Percentiles rank a stretch among this genome's conserved stretches.
These are phyloP conservation scores for Arxiozyma slooffiae DNA, from an alignment of 1,139 yeast species.

Conservation along the genomic window DNA sequence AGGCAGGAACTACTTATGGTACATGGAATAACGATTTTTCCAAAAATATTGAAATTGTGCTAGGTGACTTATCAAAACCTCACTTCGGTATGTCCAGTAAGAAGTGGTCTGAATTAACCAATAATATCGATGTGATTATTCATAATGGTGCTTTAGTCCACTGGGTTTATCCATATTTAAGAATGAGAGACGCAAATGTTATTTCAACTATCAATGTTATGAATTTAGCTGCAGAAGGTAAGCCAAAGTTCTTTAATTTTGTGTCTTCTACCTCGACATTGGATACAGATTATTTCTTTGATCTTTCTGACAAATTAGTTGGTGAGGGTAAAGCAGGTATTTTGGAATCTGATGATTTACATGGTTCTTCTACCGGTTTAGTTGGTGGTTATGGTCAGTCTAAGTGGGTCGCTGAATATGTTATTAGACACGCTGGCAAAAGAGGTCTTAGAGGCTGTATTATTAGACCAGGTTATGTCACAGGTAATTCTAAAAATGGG, in stretches of 20 bases:
- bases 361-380: slow-evolving; percentile 71
- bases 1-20: slow-evolving; percentile 78
- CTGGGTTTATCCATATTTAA: slow-evolving; percentile 94
- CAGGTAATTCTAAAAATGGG: slow-evolving; percentile 78
- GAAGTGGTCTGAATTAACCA: slow-evolving; percentile 50
- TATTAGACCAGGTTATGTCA: slow-evolving; percentile 91
- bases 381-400: slow-evolving; percentile 95
- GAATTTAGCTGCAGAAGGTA: slow-evolving; percentile 70
- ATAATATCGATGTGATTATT: slow-evolving; percentile 65
- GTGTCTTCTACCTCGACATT: slow-evolving; percentile 92
- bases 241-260: slow-evolving; percentile 76
- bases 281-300: slow-evolving; percentile 73
- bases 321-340: slow-evolving; percentile 63
- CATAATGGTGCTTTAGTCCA: slow-evolving; percentile 98
- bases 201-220: slow-evolving; percentile 77
- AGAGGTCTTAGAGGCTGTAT: slow-evolving; percentile 82
- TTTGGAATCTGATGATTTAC: slow-evolving; percentile 69
- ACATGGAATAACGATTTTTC: slow-evolving; percentile 60
- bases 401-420: slow-evolving; percentile 93
- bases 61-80: slow-evolving; percentile 69
- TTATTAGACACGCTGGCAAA: slow-evolving; percentile 78
- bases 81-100: slow-evolving; percentile 59
- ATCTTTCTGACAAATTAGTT: slow-evolving; percentile 60
- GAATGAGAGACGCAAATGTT: slow-evolving; percentile 88
- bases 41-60: slow-evolving; percentile 52